phyloP scores from a whole-genome alignment of 1,284 basidiomycete species.

The Sanghuangporus sanghuang region DNA sequence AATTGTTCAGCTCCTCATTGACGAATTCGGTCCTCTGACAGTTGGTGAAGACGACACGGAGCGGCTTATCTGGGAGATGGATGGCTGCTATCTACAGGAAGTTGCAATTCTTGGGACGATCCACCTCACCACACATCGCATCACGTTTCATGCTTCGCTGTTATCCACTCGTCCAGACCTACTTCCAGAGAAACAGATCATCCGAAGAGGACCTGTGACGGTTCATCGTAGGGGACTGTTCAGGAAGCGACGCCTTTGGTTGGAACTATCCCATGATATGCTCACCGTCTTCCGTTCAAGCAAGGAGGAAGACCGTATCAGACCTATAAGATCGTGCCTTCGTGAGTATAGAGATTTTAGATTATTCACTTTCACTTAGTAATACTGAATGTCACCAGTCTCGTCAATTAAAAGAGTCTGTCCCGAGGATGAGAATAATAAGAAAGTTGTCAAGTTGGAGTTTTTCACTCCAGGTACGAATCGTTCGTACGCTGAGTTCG shows the following conservation, averaged over 20 bases:
- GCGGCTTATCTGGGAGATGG: constrained; percentile 47
- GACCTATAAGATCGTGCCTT: constrained; percentile 48
- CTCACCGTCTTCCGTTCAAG: constrained; percentile 53
- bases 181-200: constrained; percentile 28
- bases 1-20: constrained; percentile 49
- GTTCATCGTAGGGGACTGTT: constrained; percentile 42
- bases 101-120: constrained; percentile 50
- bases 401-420: constrained; percentile 36
- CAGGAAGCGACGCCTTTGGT: constrained; percentile 51
- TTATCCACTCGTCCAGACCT: constrained; percentile 40
- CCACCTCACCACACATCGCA: constrained; percentile 59
- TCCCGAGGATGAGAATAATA: constrained; percentile 40
- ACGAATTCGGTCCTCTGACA: constrained; percentile 43
- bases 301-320: constrained; percentile 47
- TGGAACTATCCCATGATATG: constrained; percentile 61
- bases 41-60: constrained; percentile 41
- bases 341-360: constrained; percentile 32
- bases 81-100: constrained; percentile 45
- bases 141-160: constrained; percentile 62
- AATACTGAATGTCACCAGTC: constrained; percentile 28
- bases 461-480: constrained; percentile 28
- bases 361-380: neutral
- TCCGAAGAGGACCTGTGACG: constrained; percentile 50
- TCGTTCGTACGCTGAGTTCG: constrained; percentile 41
- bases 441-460: constrained; percentile 36